Evolutionary conservation across 192 early-diverging fungal genomes (phyloP), one percentile per base, ranked within the genome.

Genomic region (Mortierella claussenii): DNA sequence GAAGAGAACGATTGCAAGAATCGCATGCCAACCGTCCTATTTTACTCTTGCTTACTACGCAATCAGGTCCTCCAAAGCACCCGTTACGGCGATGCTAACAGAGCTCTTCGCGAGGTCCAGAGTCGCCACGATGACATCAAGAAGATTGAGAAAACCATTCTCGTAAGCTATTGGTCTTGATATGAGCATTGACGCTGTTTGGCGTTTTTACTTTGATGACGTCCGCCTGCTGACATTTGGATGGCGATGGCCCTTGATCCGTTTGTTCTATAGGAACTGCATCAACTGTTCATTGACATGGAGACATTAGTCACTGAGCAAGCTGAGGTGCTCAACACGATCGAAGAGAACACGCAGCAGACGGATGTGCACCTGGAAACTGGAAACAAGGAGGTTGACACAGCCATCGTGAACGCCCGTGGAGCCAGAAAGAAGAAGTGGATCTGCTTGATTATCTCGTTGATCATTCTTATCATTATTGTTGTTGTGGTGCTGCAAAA

Each of bases 201-300:
- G n/a, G n/a, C n/a, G n/a, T n/a, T n/a, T n/a, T n/a, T n/a, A n/a
- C n/a, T n/a, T n/a, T n/a, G n/a, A n/a, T n/a, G n/a, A n/a, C n/a
- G n/a, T n/a, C n/a, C n/a, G n/a, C n/a, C n/a, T n/a, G n/a, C n/a
- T n/a, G n/a, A n/a, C n/a, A n/a, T n/a, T n/a, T n/a, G n/a, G n/a
- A n/a, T n/a, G n/a, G n/a, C n/a, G n/a, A n/a, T n/a, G n/a, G 4
- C 20, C 6, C 43, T 45, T 45, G 4, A 45, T n/a, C n/a, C n/a
- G n/a, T n/a, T n/a, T n/a, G n/a, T n/a, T n/a, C 36, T 13, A 20
- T 80, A 91, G 87, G 94, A 96, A 82, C 78, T 96, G 51, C 93
- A 94, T 82, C 89, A 95, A 80, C 73, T 96, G 42, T 96, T 95
- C 60, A 88, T 93, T 47, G 94, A 96, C 68, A 95, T 96, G 93